Evolutionary conservation across 495 filamentous ascomycete genomes (phyloP).

Genomic region (Pseudotulostoma volvatum): DNA sequence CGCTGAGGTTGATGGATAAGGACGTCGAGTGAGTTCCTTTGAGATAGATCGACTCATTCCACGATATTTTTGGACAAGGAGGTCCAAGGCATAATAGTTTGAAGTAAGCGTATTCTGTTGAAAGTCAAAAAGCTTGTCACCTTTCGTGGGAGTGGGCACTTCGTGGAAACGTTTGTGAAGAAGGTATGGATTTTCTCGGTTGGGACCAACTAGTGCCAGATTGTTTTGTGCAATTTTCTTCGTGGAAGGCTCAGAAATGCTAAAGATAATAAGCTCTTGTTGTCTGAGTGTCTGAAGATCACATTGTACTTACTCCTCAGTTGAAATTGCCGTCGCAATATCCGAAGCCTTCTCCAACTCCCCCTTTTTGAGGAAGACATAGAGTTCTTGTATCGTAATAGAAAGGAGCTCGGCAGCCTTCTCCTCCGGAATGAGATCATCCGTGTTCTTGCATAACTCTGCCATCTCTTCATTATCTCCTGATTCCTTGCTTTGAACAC

Average conservation of each 20-base stretch:
- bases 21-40: constrained; percentile 35
- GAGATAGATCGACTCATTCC: constrained; percentile 54
- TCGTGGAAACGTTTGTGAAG: constrained; percentile 51
- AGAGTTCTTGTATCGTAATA: constrained; percentile 75
- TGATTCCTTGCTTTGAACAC: too few species aligned
- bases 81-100: constrained; percentile 55
- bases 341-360: constrained; percentile 57
- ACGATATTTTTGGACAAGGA: constrained; percentile 61
- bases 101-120: constrained; percentile 51
- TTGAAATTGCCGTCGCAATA: constrained; percentile 45
- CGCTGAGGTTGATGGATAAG: constrained; percentile 38
- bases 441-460: constrained; percentile 70
- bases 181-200: constrained; percentile 57
- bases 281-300: constrained; percentile 2
- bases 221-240: constrained; percentile 69
- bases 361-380: constrained; percentile 55
- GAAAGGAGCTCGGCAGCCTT: constrained; percentile 69
- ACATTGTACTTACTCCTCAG: constrained; percentile 37
- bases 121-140: constrained; percentile 60
- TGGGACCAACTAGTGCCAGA: constrained; percentile 39
- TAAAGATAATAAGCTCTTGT: constrained; percentile 25
- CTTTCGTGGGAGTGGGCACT: constrained; percentile 38
- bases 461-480: too few species aligned
- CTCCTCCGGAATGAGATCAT: constrained; percentile 72
- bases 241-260: constrained; percentile 64